Base-by-base conservation (phyloP, 1,284 basidiomycete genomes). In the Ustanciosporium gigantosporum region DNA sequence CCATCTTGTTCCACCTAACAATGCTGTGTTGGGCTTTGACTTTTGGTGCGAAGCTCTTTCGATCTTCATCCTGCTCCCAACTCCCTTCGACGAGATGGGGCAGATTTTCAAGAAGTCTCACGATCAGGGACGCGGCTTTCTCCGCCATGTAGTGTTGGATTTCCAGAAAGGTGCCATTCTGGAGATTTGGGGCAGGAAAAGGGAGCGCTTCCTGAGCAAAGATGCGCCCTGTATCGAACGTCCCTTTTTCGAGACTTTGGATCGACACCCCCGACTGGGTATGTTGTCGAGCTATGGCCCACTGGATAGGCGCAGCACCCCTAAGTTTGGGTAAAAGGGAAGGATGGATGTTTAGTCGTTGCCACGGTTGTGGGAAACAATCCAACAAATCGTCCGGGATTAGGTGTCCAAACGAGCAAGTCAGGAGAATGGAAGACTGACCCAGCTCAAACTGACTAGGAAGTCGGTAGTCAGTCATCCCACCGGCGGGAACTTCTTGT, bases 251-350 rank as follows among this genome's bases (percentile, higher is more conserved):
- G 37, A 76, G 37, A 24, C 62, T 60, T 58, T 76, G 74, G 2
- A 76, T 58, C 9, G 45, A 58, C 0, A 74, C 55, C 0, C 74
- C 74, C 3, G 73, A 74, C 6, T 21, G 4, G 3, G 6, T 9
- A 19, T 55, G 27, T 5, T 36, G n/a, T 5, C 50, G 32, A 9
- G 70, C 53, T 29, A 98, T 81, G 0, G 88, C 83, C 78, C 87
- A 89, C 76, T 97, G 94, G 27, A 97, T 88, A 0, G 93, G 94
- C 2, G 92, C 90, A 0, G 94, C 87, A 0, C 94, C 94, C 20
- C 92, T 85, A 78, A 91, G 91, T n/a, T 82, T 79, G 0, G 93
- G 94, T 19, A 97, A 82, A 0, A 92, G 80, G 16, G 91, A 94
- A 0, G 93, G 92, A 71, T 98, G 94, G 4, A 97, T 84, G 72